A percentile compares a stretch with the other conserved stretches of the same genome.
These are phyloP conservation scores for Penstemon eatonii DNA, from an alignment of 257 asterid genomes.

Conservation along the genomic window DNA sequence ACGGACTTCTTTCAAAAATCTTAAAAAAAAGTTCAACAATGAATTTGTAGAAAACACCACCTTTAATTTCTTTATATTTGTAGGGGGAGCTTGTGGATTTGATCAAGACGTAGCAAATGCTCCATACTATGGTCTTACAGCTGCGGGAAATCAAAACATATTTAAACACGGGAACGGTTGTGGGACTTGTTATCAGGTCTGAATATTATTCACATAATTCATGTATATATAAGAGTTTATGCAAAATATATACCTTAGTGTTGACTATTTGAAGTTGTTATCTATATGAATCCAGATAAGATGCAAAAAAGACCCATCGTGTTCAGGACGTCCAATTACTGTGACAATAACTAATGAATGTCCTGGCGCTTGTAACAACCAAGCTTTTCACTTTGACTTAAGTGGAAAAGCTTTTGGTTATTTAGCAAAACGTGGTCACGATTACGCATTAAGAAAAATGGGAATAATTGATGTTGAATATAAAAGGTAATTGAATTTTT, in stretches of 20 bases:
- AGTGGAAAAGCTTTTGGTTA: slow-evolving; percentile 27
- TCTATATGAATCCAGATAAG: too few species aligned
- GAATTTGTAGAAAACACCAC: too few species aligned
- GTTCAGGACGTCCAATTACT: background rate
- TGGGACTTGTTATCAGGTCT: slow-evolving; percentile 38
- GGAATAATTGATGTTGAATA: slow-evolving; percentile 24
- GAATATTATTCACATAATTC: too few species aligned
- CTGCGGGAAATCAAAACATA: slow-evolving; percentile 29
- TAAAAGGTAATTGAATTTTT: slow-evolving; percentile 5
- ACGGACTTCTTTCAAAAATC: too few species aligned
- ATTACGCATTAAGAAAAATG: background rate
- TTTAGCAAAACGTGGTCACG: slow-evolving; percentile 33
- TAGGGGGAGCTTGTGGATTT: slow-evolving; percentile 39
- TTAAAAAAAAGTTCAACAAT: too few species aligned
- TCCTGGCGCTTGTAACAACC: slow-evolving; percentile 24
- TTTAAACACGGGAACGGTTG: slow-evolving; percentile 34
- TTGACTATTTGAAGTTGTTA: too few species aligned
- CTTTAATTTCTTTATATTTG: background rate
- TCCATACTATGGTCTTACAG: slow-evolving; percentile 21
- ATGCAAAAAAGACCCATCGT: too few species aligned
- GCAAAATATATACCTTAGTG: too few species aligned
- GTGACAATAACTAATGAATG: slow-evolving; percentile 30
- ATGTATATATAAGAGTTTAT: too few species aligned
- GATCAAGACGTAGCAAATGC: slow-evolving; percentile 12
- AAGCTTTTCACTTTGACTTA: slow-evolving; percentile 32